These are phyloP conservation scores for Tulasnella sp. DNA, from an alignment of 768 basidiomycete species.

Conservation along the genomic window DNA sequence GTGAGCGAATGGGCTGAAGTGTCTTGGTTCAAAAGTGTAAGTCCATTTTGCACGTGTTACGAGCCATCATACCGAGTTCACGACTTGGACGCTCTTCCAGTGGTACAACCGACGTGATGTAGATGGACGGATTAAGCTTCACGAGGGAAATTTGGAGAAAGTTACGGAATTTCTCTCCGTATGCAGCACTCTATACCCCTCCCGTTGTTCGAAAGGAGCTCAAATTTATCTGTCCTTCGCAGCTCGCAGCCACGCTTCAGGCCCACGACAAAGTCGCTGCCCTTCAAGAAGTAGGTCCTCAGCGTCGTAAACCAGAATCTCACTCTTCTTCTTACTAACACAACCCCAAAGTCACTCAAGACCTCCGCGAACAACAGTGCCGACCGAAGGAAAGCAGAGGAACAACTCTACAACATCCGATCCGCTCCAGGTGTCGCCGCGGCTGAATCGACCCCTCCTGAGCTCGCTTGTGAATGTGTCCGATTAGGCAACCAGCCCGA, in stretches of 20 bases:
- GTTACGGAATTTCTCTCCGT: too few relatives aligned
- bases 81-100: too few relatives aligned
- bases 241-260: slow-evolving; percentile 1
- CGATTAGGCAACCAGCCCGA: neutral
- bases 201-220: neutral
- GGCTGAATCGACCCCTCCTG: neutral
- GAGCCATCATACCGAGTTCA: too few relatives aligned
- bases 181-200: neutral
- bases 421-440: too few relatives aligned
- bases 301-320: neutral
- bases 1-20: too few relatives aligned
- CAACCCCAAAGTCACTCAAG: neutral
- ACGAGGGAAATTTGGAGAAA: too few relatives aligned
- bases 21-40: too few relatives aligned
- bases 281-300: neutral
- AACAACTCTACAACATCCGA: neutral
- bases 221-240: neutral
- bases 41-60: too few relatives aligned
- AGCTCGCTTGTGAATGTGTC: slow-evolving; percentile 16
- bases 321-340: neutral
- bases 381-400: neutral
- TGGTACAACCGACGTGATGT: too few relatives aligned
- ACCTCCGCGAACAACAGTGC: too few relatives aligned
- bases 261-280: neutral
- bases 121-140: too few relatives aligned